Base-by-base conservation (phyloP, 495 filamentous ascomycete species). In the Daldinia bambusicola region DNA sequence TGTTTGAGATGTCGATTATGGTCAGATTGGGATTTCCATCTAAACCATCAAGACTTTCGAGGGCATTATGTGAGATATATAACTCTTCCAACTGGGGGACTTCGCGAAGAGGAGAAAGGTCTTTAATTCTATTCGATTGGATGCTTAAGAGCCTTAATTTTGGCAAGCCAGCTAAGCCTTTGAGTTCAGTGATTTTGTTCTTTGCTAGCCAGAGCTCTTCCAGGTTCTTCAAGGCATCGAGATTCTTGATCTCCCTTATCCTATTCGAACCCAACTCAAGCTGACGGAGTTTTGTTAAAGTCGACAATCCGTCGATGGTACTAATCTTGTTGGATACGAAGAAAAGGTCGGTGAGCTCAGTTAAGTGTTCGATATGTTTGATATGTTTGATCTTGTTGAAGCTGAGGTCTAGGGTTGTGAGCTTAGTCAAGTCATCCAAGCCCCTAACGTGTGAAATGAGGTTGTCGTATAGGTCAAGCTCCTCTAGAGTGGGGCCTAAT, bases 311-410 rank as follows among this genome's bases (percentile, higher is more conserved):
- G 76, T 99, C 95, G 74, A 99, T 98, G 67, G 80, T 87, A 36
- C 82, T 84, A 73, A 99, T 97, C 77, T 92, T 95, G 81, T 99
- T 99, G 76, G 98, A 91, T 51, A 98, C 92, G 72, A 99, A 94
- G 80, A 91, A 99, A 6, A 99, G 77, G 74, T 98, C 93, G 70
- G 85, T 91, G 60, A 98, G 83, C 40, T 93, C 88, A 12, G 81
- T 88, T 26, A 99, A 84, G 77, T 96, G 92, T 41, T 87, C 84
- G 73, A 98, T 80, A 75, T 93, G 88, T 82, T 96, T 96, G 85
- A 99, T 97, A 77, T 98, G 94, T 78, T 97, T 98, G 82, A 99
- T 95, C 83, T 97, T 98, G 81, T 99, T 99, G 88, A 97, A 99
- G 75, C 92, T 95, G 40, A 99, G 83, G 76, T 99, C 95, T 55